Evolutionary conservation across 192 early-diverging fungal genomes (phyloP).

Genomic region (Chytriomyces sp.): DNA sequence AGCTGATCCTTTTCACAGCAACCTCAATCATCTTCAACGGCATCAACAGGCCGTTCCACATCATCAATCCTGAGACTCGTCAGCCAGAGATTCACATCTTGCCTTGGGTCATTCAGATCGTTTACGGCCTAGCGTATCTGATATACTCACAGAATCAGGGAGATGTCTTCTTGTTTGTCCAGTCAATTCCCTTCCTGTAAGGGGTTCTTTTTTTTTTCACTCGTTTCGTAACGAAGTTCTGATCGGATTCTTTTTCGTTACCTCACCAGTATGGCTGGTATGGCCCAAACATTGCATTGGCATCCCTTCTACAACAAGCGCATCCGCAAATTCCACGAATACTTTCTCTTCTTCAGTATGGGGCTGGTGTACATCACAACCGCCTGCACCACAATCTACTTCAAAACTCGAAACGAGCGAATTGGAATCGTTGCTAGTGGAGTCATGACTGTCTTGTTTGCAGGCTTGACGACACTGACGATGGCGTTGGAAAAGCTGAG

Average conservation of each 20-base stretch:
- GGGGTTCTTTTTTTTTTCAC: not conserved
- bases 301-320: conserved; percentile 38
- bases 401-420: not conserved
- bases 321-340: conserved; percentile 32
- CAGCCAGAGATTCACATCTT: conserved; percentile 31
- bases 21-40: conserved; percentile 27
- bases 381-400: conserved; percentile 33
- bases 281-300: conserved; percentile 35
- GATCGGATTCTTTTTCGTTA: not conserved
- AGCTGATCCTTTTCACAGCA: not conserved
- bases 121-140: conserved; percentile 29
- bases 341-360: conserved; percentile 19
- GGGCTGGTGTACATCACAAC: conserved; percentile 20
- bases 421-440: conserved; percentile 8
- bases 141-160: conserved; percentile 28
- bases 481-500: conserved; percentile 18
- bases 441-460: not conserved
- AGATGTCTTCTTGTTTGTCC: conserved; percentile 36
- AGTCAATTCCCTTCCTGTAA: conserved; percentile 22
- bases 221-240: too few species aligned
- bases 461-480: not conserved
- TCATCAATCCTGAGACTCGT: conserved; percentile 7
- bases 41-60: conserved; percentile 21
- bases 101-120: conserved; percentile 37
- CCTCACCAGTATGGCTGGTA: conserved; percentile 15